Evolutionary conservation across 352 stramenopile species (phyloP).

Genomic region (Blastocystis sp.): DNA sequence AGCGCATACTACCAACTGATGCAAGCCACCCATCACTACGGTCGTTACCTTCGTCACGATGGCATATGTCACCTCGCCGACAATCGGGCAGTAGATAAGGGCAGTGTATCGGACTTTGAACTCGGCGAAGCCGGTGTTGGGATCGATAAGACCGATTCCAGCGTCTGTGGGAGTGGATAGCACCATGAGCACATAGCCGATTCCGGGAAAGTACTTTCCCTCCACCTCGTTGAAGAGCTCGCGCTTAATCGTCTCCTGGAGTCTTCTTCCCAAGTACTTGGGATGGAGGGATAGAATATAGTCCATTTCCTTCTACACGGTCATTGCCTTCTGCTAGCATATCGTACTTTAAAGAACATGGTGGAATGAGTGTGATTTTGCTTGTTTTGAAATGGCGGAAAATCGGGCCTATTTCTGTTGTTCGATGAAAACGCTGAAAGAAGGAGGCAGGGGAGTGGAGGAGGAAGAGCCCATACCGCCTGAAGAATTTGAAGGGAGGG

Average conservation of each 20-base stretch:
- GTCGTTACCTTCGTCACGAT: constrained; percentile 56
- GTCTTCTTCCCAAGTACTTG: constrained; percentile 66
- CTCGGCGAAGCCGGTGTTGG: constrained; percentile 63
- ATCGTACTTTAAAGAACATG: constrained; percentile 60
- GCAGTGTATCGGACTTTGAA: constrained; percentile 60
- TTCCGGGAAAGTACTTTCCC: constrained; percentile 56
- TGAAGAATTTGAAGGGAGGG: not conserved
- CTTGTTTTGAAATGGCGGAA: not conserved
- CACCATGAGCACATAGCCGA: constrained; percentile 65
- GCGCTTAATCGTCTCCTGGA: constrained; percentile 62
- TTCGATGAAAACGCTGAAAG: not conserved
- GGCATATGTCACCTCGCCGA: constrained; percentile 51
- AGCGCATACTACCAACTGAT: constrained; percentile 34
- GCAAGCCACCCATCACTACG: not conserved
- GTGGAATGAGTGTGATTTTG: not conserved
- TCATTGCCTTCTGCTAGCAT: not conserved
- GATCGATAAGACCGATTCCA: constrained; percentile 54
- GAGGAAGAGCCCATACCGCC: not conserved
- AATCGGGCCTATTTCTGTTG: not conserved
- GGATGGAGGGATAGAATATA: constrained; percentile 65
- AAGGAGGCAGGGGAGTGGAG: not conserved
- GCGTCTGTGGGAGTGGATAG: constrained; percentile 32
- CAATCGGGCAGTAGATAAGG: constrained; percentile 57
- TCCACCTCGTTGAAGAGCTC: constrained; percentile 40
- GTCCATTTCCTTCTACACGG: constrained; percentile 65